Base-by-base conservation (phyloP, 1,139 yeast genomes). In the Scheffersomyces illinoinensis region DNA sequence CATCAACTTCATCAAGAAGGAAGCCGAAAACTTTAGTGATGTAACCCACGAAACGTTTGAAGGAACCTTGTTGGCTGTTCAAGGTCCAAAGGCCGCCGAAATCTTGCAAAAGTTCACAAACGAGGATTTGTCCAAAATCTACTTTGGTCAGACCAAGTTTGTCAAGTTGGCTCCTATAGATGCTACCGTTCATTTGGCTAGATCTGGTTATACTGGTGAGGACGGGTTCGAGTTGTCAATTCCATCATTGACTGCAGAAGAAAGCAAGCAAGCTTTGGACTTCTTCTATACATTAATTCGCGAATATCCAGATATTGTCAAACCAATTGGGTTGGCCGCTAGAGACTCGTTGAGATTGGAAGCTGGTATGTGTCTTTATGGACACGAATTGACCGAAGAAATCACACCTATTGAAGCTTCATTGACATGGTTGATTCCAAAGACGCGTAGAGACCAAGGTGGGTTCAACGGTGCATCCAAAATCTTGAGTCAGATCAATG, bases 301-400 rank as follows among this genome's bases (percentile, higher is more conserved):
- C 56, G 83, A 83, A 55, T 77, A 78, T 61, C 86, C 85, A 26
- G 84, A 82, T 7, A 71, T 78, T n/a, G 90, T 90, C 55, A 86
- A 85, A 71, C 97, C 97, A 53, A 90, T 93, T 67, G 99, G 99
- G 8, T 85, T 95, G 59, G 99, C 98, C 39, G 98, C 99, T 2
- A 87, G 99, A 74, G 99, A 95, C 72, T 91, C 98, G 8, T 82
- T 95, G 65, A 86, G 99, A 71, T 79, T 95, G 60, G 99, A 95
- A 78, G 99, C 99, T 2, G 99, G 99, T 52, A 91, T 95, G 98
- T 95, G 99, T 76, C 83, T 95, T 59, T 95, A 95, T 68, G 99
- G 99, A 5, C 91, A 93, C 72, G 99, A 95, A 74, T 82, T 95
- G 67, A 84, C 83, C 61, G 97, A 92, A 67, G 76, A 78, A n/a